Conservation (phyloP, 495 filamentous ascomycete genomes). For the Cladorrhinum samala region DNA sequence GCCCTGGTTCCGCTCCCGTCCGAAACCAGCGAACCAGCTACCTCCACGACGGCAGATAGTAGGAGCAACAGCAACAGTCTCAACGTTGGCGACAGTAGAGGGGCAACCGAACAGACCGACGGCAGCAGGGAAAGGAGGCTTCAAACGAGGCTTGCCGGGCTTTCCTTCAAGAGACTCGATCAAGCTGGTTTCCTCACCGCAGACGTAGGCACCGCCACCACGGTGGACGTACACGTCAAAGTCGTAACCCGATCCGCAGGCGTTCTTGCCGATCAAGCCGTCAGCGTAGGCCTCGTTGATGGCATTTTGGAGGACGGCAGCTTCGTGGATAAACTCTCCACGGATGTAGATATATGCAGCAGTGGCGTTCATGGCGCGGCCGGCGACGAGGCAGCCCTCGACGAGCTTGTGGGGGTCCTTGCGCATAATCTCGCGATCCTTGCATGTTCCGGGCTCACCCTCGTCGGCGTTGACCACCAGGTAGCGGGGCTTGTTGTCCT, state of each 20-base stretch:
- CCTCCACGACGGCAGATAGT: constrained; percentile 92
- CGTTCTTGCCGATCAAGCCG: constrained; percentile 94
- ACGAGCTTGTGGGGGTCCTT: constrained; percentile 98
- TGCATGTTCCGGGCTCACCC: constrained; percentile 98
- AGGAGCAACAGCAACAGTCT: constrained; percentile 90
- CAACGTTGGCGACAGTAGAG: constrained; percentile 95
- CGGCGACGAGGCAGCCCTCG: constrained; percentile 94
- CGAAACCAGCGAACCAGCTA: constrained; percentile 87
- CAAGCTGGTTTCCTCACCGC: constrained; percentile 93
- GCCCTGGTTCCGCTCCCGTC: constrained; percentile 88
- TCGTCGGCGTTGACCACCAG: constrained; percentile 98
- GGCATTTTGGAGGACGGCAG: constrained; percentile 83
- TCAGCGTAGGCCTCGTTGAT: constrained; percentile 96
- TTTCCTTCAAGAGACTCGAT: constrained; percentile 98
- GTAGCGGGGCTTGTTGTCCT: constrained; percentile 92
- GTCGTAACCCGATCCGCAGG: constrained; percentile 92
- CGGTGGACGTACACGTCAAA: constrained; percentile 97
- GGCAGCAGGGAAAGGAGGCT: constrained; percentile 95
- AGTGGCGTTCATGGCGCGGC: constrained; percentile 94
- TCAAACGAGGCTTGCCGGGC: constrained; percentile 94
- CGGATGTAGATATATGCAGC: constrained; percentile 99
- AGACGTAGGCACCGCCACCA: constrained; percentile 95
- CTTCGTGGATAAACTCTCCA: constrained; percentile 97
- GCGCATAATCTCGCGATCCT: constrained; percentile 99
- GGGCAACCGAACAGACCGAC: constrained; percentile 98